These are phyloP conservation scores for Mortierella sp. DNA, from an alignment of 371 early-diverging fungal genomes.

Conservation along the genomic window DNA sequence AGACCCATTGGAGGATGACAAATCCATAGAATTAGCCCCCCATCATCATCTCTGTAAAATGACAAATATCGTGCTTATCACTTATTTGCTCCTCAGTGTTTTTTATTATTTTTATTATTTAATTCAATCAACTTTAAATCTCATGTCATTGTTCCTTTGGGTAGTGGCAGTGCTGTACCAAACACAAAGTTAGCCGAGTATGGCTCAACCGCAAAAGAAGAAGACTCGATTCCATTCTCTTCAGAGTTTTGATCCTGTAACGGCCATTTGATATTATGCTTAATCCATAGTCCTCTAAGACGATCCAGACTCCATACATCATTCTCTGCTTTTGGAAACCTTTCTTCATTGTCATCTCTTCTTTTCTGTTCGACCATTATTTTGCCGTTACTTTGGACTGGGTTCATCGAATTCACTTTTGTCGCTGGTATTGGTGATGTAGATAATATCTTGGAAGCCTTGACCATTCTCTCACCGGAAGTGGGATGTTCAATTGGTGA, in stretches of 20 bases:
- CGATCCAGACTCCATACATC: conserved; percentile 4
- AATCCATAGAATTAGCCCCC: too few species aligned
- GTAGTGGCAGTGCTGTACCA: conserved; percentile 30
- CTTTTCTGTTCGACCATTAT: background rate
- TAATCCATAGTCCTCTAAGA: conserved; percentile 9
- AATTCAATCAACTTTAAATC: too few species aligned
- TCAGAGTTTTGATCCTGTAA: background rate
- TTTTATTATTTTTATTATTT: too few species aligned
- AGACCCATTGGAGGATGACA: too few species aligned
- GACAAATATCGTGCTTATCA: too few species aligned
- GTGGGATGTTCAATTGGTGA: too few species aligned
- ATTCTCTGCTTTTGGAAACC: background rate
- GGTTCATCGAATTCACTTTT: too few species aligned
- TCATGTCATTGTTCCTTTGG: background rate
- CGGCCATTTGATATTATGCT: conserved; percentile 13
- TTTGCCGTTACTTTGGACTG: background rate
- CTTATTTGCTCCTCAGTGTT: too few species aligned
- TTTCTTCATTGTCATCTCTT: background rate
- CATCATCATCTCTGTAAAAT: too few species aligned
- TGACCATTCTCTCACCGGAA: too few species aligned
- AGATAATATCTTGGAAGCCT: too few species aligned
- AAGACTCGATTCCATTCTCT: background rate
- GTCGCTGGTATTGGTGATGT: too few species aligned
- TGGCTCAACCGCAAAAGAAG: conserved; percentile 9
- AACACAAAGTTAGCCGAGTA: conserved; percentile 24